Percentiles rank a stretch among this genome's conserved stretches.
Conservation (phyloP, 176 grass and related monocot genomes). For the Dendrocalamus sinicus region DNA sequence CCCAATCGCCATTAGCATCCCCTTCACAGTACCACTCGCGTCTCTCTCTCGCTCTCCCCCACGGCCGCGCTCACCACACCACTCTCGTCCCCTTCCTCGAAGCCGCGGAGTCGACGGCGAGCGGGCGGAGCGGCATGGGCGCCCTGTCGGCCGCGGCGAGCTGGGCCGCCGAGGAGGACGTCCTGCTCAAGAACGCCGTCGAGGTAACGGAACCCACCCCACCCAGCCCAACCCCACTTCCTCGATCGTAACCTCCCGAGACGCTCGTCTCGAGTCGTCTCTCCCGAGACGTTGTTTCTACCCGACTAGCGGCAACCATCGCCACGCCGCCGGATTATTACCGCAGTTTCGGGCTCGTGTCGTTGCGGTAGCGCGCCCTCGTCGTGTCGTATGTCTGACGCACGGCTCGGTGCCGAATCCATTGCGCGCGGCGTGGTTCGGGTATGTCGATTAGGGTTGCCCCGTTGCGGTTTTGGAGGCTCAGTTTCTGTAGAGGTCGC, state of each 20-base stretch:
- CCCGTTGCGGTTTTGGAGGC: background rate
- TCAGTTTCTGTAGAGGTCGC: background rate
- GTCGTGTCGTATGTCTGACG: background rate
- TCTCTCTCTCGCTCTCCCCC: background rate
- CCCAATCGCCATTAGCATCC: background rate
- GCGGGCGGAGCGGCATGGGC: slow-evolving; percentile 24
- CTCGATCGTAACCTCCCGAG: background rate
- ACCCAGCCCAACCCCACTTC: background rate
- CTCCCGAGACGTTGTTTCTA: background rate
- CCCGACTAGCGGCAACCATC: background rate
- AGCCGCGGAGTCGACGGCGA: background rate
- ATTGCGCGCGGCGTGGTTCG: background rate
- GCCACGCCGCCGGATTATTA: background rate
- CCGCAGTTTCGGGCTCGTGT: background rate
- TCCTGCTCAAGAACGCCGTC: slow-evolving; percentile 59
- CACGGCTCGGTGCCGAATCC: background rate
- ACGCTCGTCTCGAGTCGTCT: background rate
- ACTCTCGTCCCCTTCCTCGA: background rate
- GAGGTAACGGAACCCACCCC: slow-evolving; percentile 41
- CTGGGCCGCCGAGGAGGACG: slow-evolving; percentile 58
- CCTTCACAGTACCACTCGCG: background rate
- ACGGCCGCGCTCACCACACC: background rate
- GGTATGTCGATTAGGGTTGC: background rate
- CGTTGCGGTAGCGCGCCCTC: background rate
- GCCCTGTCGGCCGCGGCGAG: slow-evolving; percentile 34